Evolutionary conservation across 768 basidiomycete species (phyloP), one percentile per base, ranked within the genome.

Genomic region (Lepiota venenata): DNA sequence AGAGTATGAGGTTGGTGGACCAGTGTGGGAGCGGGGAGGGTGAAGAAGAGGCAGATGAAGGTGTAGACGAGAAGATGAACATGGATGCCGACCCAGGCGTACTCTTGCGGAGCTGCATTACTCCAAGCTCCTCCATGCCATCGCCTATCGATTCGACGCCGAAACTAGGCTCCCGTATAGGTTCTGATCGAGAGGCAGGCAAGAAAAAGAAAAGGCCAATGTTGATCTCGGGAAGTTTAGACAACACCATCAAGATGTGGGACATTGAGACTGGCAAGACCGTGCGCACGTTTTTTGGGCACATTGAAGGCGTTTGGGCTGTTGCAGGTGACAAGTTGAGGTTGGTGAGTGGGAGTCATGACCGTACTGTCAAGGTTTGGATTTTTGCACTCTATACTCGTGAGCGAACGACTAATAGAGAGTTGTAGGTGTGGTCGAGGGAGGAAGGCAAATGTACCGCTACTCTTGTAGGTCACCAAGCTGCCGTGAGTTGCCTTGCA

Each of bases 271-370:
- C 85, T 1, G 93, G 88, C 38, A 83, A 86, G 63, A 78, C 85
- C 20, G 73, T 81, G 45, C 77, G 82, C 63, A 98, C 97, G 39
- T 79, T 95, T 58, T 99, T 99, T 67, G 97, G 95, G 1, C 95
- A 98, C 68, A 94, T 98, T 62, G 97, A 99, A 66, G 97, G 97
- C 50, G 93, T 99, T 15, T 99, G 97, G 97, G 87, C 85, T 2
- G 89, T 98, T 27, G 93, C 93, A 20, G 85, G 88, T 60, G 94
- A 99, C 69, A 89, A 93, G 65, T 76, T 98, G 63, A 78, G 96
- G 50, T 74, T 99, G 46, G 93, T 94, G 21, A 94, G 91, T 50
- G 95, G 85, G 6, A 95, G 93, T 63, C 96, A 98, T 65, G 93
- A 97, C 71, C 82, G 93, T 25, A 97, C 93, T n/a, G 89, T 97